Base-by-base conservation (phyloP, 1,284 basidiomycete species). In the Pterula multifida region DNA sequence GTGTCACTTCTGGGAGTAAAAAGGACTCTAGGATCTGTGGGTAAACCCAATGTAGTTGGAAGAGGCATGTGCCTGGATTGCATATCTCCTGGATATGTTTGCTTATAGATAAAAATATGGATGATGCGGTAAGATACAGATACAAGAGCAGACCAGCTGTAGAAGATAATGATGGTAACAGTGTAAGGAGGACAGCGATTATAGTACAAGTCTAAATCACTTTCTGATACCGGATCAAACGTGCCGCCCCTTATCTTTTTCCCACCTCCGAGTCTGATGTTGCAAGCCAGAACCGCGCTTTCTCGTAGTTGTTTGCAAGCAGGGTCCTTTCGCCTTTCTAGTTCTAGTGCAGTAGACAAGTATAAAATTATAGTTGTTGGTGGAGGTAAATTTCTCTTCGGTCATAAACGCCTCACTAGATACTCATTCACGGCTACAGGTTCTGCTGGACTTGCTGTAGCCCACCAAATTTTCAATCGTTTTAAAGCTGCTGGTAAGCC, bases 381-480 rank as follows among this genome's bases (percentile, higher is more conserved):
- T 51, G 81, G 70, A 65, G 84, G 85, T 80, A 6, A 42, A 17
- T 6, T 17, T 42, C n/a, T n/a, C n/a, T n/a, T n/a, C n/a, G n/a
- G n/a, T n/a, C n/a, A n/a, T 6, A n/a, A 4, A 57, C 49, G 72
- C 57, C 32, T 46, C 36, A 26, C 26, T 35, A 23, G 45, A 25
- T 26, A 11, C 23, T 17, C 39, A 22, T 17, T 19, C n/a, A 49
- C 12, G 22, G 23, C 19, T 13, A 26, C 61, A 90, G 89, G 89
- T 48, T 80, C 81, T 19, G 90, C 74, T 45, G 90, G 90, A 45
- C 65, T 93, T 50, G 73, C 79, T 39, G 81, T 84, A 44, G 89
- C 90, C 46, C 81, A 85, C 62, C 90, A 94, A 66, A 79, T 98
- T 45, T 87, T 85, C 65, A 56, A 75, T 50, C 4, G 23, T 24